Percentiles rank a stretch among this genome's conserved stretches.
These are phyloP conservation scores for Paraconiothyrium brasiliense DNA, from an alignment of 2,329 filamentous ascomycete genomes.

Conservation along the genomic window DNA sequence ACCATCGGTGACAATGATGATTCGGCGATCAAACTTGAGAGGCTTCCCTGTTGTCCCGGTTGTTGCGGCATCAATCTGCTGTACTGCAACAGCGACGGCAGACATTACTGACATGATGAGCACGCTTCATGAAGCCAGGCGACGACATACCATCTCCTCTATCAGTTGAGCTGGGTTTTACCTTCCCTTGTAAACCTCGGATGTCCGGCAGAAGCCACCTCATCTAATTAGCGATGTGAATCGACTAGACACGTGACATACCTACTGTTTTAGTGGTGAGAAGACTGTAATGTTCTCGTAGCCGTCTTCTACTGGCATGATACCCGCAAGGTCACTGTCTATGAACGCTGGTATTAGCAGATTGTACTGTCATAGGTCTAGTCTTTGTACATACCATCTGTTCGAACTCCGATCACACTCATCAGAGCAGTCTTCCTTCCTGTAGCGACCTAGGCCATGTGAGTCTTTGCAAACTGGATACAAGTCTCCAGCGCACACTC, in stretches of 20 bases:
- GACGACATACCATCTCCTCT: slow-evolving; percentile 73
- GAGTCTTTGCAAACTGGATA: not conserved
- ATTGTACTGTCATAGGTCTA: not conserved
- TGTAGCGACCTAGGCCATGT: slow-evolving; percentile 60
- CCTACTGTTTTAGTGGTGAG: slow-evolving; percentile 68
- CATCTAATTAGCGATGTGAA: slow-evolving; percentile 16
- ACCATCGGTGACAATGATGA: slow-evolving; percentile 87
- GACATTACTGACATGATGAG: slow-evolving; percentile 68
- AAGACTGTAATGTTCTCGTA: slow-evolving; percentile 86
- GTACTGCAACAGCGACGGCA: slow-evolving; percentile 82
- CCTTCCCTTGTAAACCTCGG: slow-evolving; percentile 67
- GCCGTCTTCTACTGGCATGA: slow-evolving; percentile 70
- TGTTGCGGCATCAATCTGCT: slow-evolving; percentile 91
- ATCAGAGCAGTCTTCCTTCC: slow-evolving; percentile 77
- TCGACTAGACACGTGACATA: not conserved
- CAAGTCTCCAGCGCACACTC: slow-evolving; percentile 40
- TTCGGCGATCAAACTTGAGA: slow-evolving; percentile 55
- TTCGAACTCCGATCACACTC: slow-evolving; percentile 85
- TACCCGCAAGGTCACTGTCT: slow-evolving; percentile 44
- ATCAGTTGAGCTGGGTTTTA: slow-evolving; percentile 74
- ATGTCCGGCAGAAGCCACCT: slow-evolving; percentile 75
- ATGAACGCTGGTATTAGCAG: not conserved
- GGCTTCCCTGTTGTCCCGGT: slow-evolving; percentile 66
- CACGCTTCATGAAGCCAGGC: not conserved
- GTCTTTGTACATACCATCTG: slow-evolving; percentile 64